phyloP scores from a whole-genome alignment of 1,139 yeast species.

The Suhomyces panamericanus region DNA sequence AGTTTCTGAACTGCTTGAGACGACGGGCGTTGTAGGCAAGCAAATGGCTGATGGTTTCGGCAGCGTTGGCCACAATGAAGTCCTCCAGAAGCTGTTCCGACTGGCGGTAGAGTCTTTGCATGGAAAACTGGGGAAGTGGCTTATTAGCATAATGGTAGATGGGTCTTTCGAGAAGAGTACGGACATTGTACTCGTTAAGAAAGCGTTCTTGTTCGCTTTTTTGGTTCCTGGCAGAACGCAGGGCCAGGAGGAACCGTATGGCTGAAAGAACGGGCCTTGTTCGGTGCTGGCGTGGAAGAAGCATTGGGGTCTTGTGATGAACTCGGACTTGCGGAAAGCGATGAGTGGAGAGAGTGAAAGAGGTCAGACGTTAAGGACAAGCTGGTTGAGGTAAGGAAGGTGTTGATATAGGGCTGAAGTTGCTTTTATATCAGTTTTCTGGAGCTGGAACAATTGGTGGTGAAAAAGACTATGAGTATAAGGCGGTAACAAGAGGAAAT shows the following conservation, averaged over 20 bases:
- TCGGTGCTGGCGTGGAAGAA: neutral
- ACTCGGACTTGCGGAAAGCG: neutral
- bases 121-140: slow-evolving; percentile 49
- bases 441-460: neutral
- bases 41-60: slow-evolving; percentile 45
- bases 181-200: slow-evolving; percentile 47
- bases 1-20: slow-evolving; percentile 62
- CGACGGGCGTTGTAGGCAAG: slow-evolving; percentile 52
- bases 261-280: neutral
- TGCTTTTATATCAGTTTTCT: neutral
- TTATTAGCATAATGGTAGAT: slow-evolving; percentile 50
- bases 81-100: slow-evolving; percentile 39
- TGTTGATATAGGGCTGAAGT: neutral
- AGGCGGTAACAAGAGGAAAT: too few species aligned
- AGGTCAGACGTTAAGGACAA: neutral
- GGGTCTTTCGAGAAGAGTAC: slow-evolving; percentile 53
- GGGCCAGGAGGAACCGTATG: neutral
- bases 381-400: too few species aligned
- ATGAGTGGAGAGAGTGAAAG: too few species aligned
- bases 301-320: neutral
- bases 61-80: slow-evolving; percentile 37
- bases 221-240: too few species aligned
- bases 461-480: too few species aligned
- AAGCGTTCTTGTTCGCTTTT: slow-evolving; percentile 27
- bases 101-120: slow-evolving; percentile 45